Evolutionary conservation across 73 alveolate genomes (phyloP).

Genomic region (Breviolum minutum): DNA sequence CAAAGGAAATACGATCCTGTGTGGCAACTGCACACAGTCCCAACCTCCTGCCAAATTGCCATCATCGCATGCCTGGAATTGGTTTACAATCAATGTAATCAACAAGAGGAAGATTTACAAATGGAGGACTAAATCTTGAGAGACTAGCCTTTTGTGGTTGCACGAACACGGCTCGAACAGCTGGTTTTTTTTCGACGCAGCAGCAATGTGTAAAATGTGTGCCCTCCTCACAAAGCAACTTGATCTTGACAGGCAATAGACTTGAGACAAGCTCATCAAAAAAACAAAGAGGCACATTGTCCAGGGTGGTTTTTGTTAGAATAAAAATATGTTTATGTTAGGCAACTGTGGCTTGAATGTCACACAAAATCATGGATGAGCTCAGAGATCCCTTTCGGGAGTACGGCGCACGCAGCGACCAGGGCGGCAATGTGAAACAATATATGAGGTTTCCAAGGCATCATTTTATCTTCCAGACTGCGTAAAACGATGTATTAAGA

Average conservation of each 20-base stretch:
- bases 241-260: not conserved
- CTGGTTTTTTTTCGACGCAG: not conserved
- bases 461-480: no score
- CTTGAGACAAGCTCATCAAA: not conserved
- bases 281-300: not conserved
- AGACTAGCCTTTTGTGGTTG: no score
- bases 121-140: not conserved
- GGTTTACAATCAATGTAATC: not conserved
- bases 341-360: no score
- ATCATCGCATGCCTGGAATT: slow-evolving; percentile 69
- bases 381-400: slow-evolving; percentile 24
- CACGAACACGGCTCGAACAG: not conserved
- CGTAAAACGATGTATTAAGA: not conserved
- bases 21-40: not conserved
- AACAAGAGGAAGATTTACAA: not conserved
- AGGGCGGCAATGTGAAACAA: slow-evolving; percentile 34
- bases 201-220: not conserved
- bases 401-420: not conserved
- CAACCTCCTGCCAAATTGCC: slow-evolving; percentile 66
- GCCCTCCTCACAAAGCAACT: not conserved
- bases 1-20: not conserved
- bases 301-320: not conserved
- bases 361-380: not conserved
- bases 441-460: not conserved
- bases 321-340: not conserved